These are phyloP conservation scores for Cafeteria roenbergensis DNA, from an alignment of 108 stramenopile species.

Conservation along the genomic window DNA sequence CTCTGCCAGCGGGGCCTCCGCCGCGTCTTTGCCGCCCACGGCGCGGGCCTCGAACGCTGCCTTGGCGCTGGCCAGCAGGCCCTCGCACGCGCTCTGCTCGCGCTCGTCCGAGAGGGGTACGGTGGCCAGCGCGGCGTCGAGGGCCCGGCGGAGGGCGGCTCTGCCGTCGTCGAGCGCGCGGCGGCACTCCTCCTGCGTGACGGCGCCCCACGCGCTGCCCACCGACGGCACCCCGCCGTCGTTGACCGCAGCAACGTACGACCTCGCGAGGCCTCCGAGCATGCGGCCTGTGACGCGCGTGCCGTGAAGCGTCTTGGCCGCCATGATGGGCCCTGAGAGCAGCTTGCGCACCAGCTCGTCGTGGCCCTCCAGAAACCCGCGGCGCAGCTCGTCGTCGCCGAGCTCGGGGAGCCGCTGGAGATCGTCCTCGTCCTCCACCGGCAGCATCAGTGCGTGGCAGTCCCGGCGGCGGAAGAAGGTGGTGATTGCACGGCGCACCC, in stretches of 20 bases:
- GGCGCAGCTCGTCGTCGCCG: not conserved
- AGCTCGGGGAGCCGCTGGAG: conserved; percentile 1
- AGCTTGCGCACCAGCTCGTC: not conserved
- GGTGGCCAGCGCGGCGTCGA: not conserved
- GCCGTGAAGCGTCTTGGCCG: not conserved
- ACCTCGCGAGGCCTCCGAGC: conserved; percentile 1
- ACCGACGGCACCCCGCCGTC: not conserved
- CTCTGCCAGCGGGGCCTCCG: not conserved
- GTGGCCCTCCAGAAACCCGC: not conserved
- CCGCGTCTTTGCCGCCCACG: not conserved
- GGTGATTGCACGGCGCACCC: not conserved
- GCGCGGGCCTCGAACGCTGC: not conserved
- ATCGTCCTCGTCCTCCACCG: not conserved
- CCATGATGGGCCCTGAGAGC: not conserved
- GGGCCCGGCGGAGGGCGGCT: not conserved
- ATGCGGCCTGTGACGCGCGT: not conserved
- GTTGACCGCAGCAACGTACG: conserved; percentile 14
- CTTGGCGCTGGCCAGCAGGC: not conserved
- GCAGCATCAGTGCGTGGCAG: not conserved
- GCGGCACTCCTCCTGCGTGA: not conserved
- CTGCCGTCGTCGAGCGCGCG: not conserved
- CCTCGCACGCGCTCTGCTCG: not conserved
- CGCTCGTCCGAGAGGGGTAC: not conserved
- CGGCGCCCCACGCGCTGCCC: conserved; percentile 2
- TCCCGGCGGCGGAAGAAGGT: not conserved